Evolutionary conservation across 768 basidiomycete genomes (phyloP).

Genomic region (Panaeolus papilionaceus): DNA sequence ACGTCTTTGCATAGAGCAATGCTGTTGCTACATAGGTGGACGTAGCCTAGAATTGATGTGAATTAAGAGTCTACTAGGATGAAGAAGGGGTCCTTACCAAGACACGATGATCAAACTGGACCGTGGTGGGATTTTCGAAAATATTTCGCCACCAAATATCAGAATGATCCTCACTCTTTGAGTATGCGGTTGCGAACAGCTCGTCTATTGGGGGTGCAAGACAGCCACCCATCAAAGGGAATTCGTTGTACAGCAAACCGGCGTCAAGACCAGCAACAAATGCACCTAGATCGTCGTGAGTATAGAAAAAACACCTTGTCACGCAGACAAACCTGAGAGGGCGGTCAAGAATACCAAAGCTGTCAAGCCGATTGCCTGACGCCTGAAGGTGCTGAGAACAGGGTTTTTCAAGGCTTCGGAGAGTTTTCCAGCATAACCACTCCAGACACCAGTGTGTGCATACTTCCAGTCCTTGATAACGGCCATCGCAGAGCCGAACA

Average conservation of each 20-base stretch:
- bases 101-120: conserved; percentile 95
- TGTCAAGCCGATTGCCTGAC: conserved; percentile 64
- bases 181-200: conserved; percentile 79
- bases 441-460: conserved; percentile 62
- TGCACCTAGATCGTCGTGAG: conserved; percentile 65
- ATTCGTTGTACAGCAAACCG: conserved; percentile 97
- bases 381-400: conserved; percentile 61
- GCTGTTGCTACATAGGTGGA: conserved; percentile 80
- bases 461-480: conserved; percentile 83
- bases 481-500: conserved; percentile 81
- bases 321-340: conserved; percentile 71
- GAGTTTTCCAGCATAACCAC: conserved; percentile 48
- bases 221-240: conserved; percentile 93
- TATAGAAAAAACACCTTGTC: conserved; percentile 11
- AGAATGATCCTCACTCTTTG: conserved; percentile 67
- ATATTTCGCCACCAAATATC: conserved; percentile 97
- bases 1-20: conserved; percentile 64
- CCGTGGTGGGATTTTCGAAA: conserved; percentile 96
- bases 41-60: conserved; percentile 61
- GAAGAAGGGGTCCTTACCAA: conserved; percentile 60
- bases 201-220: conserved; percentile 84
- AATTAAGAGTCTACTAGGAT: not conserved
- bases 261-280: conserved; percentile 99
- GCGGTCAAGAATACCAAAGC: conserved; percentile 91
- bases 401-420: conserved; percentile 54